phyloP scores from a whole-genome alignment of 1,284 basidiomycete species.

The Neonothopanus nambi region DNA sequence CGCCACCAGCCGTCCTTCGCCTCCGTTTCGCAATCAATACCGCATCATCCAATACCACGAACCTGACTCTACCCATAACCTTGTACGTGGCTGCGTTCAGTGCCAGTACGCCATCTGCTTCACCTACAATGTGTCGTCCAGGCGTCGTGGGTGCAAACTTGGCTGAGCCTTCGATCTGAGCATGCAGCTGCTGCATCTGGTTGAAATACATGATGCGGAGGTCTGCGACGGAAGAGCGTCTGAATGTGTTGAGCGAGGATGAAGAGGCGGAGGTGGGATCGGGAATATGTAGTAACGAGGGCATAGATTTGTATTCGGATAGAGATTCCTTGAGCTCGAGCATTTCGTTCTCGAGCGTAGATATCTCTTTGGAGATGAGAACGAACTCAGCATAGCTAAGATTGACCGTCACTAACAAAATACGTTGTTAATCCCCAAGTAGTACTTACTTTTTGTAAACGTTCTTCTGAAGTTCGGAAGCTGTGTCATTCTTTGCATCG shows the following conservation, averaged over 20 bases:
- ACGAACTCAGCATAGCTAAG: constrained; percentile 94
- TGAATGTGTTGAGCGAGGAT: constrained; percentile 50
- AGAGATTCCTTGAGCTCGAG: constrained; percentile 94
- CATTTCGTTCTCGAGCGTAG: constrained; percentile 96
- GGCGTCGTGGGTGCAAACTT: constrained; percentile 92
- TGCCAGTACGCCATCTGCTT: constrained; percentile 82
- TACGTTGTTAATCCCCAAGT: neutral
- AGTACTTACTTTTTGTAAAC: constrained; percentile 86
- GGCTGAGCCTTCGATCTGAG: constrained; percentile 93
- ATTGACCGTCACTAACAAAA: constrained; percentile 2
- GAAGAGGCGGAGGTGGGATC: constrained; percentile 64
- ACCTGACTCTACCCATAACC: constrained; percentile 82
- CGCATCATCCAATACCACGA: constrained; percentile 91
- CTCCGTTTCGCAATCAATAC: constrained; percentile 79
- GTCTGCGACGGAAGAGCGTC: constrained; percentile 90
- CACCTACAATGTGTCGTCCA: constrained; percentile 88
- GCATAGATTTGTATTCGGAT: constrained; percentile 94
- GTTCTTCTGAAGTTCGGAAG: constrained; percentile 74
- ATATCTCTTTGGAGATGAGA: constrained; percentile 95
- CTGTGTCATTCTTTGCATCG: constrained; percentile 62
- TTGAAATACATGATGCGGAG: constrained; percentile 91
- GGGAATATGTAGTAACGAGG: constrained; percentile 88
- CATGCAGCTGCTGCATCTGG: constrained; percentile 90
- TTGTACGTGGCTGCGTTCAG: constrained; percentile 97
- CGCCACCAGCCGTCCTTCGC: constrained; percentile 42